Evolutionary conservation across 1,139 yeast genomes (phyloP), one percentile per base, ranked within the genome.

Genomic region (Lodderomyces elongisporus): DNA sequence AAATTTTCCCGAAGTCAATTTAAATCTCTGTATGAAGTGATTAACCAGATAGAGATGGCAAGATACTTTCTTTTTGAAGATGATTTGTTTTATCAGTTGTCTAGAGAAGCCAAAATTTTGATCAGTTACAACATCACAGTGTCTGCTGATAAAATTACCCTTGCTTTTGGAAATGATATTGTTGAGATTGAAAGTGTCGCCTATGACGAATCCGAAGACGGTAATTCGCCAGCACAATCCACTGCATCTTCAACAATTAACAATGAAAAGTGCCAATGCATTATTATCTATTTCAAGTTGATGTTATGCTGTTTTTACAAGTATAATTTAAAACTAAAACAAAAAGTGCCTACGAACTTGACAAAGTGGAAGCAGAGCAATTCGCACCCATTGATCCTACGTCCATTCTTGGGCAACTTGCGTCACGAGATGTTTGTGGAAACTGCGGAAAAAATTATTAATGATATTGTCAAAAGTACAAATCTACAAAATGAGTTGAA

Each of bases 41-140:
- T 74, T n/a, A 64, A 66, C 41, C 70, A 68, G 17, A 78, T 82
- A 17, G 70, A 72, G 44, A 73, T 62, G 40, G 79, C 85, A 0
- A 65, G 96, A 33, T 79, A 72, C 44, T 76, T 79, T 41, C 63
- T 89, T 6, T 89, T 89, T 60, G 97, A 89, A 50, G 93, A 85
- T 47, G 97, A 89, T 51, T 63, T 83, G 31, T 77, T 75, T 46
- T 74, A 76, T 51, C 87, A 81, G 46, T 59, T 89, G 40, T 70
- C 80, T 21, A 73, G 81, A 41, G 97, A 89, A 55, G 88, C 95
- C 0, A 71, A 81, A 30, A 54, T 70, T 6, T 61, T 89, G 40
- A 69, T 83, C n/a, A 76, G 88, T 25, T 78, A 80, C 46, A 80
- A 83, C 38, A 93, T 85, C 3, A 68, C 72, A 16, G 74, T 85